These are phyloP conservation scores for Aspergillus nanangensis DNA, from an alignment of 495 filamentous ascomycete species.

Conservation along the genomic window DNA sequence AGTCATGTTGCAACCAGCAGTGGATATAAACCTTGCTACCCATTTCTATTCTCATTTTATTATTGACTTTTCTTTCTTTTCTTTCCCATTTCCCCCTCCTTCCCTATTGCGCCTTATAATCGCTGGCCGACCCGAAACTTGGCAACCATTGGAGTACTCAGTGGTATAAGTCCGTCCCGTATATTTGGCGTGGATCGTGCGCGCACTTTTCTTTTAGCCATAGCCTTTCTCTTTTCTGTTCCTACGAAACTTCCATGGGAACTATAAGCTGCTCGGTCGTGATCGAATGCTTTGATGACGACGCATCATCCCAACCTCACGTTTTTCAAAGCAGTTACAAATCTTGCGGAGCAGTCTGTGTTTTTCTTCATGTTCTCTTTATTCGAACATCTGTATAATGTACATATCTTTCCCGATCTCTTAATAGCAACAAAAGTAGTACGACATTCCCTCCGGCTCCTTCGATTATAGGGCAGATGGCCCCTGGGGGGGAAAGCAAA, in stretches of 20 bases:
- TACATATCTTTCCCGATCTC: slow-evolving; percentile 14
- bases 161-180: neutral
- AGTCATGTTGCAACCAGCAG: neutral
- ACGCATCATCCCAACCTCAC: neutral
- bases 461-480: no score
- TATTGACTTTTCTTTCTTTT: slow-evolving; percentile 4
- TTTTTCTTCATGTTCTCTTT: slow-evolving; percentile 16
- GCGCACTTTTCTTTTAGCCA: neutral
- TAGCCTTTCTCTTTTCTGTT: neutral
- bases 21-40: neutral
- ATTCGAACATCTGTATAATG: slow-evolving; percentile 21
- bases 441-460: neutral
- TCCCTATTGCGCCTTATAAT: no score
- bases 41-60: slow-evolving; percentile 2
- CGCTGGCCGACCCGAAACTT: slow-evolving; percentile 17
- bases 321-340: slow-evolving; percentile 16
- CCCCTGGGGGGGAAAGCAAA: no score
- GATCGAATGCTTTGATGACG: neutral
- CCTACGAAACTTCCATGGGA: no score
- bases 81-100: slow-evolving; percentile 3
- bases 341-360: slow-evolving; percentile 11
- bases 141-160: slow-evolving; percentile 4
- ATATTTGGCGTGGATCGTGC: slow-evolving; percentile 2
- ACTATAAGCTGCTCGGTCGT: neutral
- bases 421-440: slow-evolving; percentile 18